phyloP scores from a whole-genome alignment of 1,139 yeast genomes.

The Blastobotrys serpentis region DNA sequence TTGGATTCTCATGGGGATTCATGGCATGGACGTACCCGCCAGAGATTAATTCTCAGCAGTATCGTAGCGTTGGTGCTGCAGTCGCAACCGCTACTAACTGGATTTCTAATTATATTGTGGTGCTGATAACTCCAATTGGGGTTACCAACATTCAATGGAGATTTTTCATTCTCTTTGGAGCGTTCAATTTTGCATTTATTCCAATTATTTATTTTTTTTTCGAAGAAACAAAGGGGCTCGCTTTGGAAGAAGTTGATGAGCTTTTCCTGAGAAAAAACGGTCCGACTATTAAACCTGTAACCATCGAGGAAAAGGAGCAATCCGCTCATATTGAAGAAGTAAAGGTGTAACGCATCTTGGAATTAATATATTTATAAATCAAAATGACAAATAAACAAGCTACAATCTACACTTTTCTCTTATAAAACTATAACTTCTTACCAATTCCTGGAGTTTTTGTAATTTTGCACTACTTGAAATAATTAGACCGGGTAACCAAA shows the following conservation, averaged over 20 bases:
- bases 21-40: constrained; percentile 37
- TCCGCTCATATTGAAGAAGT: background rate
- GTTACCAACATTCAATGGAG: constrained; percentile 47
- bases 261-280: constrained; percentile 40
- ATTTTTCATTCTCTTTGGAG: constrained; percentile 48
- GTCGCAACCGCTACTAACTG: constrained; percentile 71
- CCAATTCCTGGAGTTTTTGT: too few species aligned
- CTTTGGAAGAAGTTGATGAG: constrained; percentile 54
- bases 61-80: constrained; percentile 71
- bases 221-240: constrained; percentile 54
- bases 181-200: constrained; percentile 43
- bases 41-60: constrained; percentile 64
- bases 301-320: background rate
- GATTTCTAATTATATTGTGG: constrained; percentile 70
- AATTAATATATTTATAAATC: too few species aligned
- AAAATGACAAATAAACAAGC: too few species aligned
- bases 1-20: constrained; percentile 29
- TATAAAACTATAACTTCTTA: too few species aligned
- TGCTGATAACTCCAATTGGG: constrained; percentile 49
- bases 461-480: too few species aligned
- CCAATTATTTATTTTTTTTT: constrained; percentile 58
- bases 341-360: constrained; percentile 7
- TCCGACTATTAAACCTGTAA: background rate
- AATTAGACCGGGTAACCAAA: too few species aligned
- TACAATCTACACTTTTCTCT: too few species aligned